Evolutionary conservation across 139 green algal genomes (phyloP).

Genomic region (Chlorella sp.): DNA sequence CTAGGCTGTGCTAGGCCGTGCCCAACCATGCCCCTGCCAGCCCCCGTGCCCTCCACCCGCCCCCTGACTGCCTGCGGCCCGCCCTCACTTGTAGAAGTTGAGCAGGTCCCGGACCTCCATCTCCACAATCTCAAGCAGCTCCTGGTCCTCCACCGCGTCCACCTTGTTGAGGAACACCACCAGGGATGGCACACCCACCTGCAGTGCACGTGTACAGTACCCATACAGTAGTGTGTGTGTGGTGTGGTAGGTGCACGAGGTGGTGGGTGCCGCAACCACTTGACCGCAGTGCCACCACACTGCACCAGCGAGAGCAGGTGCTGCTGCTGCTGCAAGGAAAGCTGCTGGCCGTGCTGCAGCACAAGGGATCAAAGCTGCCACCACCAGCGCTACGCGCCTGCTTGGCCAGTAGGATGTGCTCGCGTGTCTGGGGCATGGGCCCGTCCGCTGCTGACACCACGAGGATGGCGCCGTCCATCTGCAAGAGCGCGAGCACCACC

Average conservation of each 20-base stretch:
- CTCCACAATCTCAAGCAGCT: slow-evolving; percentile 97
- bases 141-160: slow-evolving; percentile 93
- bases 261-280: too few species aligned
- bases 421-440: slow-evolving; percentile 98
- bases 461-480: slow-evolving; percentile 99
- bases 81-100: slow-evolving; percentile 90
- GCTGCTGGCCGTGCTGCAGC: too few species aligned
- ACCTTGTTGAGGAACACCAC: slow-evolving; percentile 99
- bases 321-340: too few species aligned
- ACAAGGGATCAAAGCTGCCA: too few species aligned
- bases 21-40: not conserved
- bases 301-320: too few species aligned
- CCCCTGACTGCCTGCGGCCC: not conserved
- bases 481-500: slow-evolving; percentile 11
- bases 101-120: slow-evolving; percentile 98
- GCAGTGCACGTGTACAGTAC: slow-evolving; percentile 1
- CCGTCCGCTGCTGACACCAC: slow-evolving; percentile 95
- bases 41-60: not conserved
- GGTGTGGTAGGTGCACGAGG: too few species aligned
- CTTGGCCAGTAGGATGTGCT: slow-evolving; percentile 93
- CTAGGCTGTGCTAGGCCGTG: not conserved
- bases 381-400: too few species aligned
- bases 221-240: too few species aligned
- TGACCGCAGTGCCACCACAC: too few species aligned
- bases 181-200: slow-evolving; percentile 94